Percentiles rank a stretch among this genome's conserved stretches.
These are phyloP conservation scores for Pythium scleroteichum DNA, from an alignment of 352 stramenopile species.

Conservation along the genomic window DNA sequence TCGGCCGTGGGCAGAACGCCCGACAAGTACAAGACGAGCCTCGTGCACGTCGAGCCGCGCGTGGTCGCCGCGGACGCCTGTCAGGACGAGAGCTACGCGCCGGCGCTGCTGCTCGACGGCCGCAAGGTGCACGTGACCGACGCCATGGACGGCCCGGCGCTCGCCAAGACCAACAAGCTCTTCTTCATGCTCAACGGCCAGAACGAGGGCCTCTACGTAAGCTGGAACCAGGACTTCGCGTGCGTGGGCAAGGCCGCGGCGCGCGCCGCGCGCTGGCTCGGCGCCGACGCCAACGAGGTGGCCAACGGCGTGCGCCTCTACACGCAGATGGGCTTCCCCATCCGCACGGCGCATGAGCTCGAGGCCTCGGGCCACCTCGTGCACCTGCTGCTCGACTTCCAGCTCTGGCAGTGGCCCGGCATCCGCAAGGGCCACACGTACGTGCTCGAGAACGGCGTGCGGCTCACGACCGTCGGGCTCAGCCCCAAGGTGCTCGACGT, in stretches of 20 bases:
- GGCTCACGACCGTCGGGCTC: slow-evolving; percentile 67
- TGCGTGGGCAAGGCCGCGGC: slow-evolving; percentile 50
- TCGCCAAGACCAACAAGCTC: slow-evolving; percentile 43
- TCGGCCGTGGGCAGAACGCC: slow-evolving; percentile 25
- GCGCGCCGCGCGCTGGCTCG: slow-evolving; percentile 54
- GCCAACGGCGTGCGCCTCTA: slow-evolving; percentile 74
- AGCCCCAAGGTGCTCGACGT: slow-evolving; percentile 79
- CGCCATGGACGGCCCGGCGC: slow-evolving; percentile 44
- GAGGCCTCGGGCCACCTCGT: slow-evolving; percentile 55
- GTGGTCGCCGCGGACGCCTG: slow-evolving; percentile 42
- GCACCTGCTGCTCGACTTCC: slow-evolving; percentile 80
- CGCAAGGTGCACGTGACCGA: slow-evolving; percentile 47
- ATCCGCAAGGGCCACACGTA: slow-evolving; percentile 80
- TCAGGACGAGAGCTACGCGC: slow-evolving; percentile 35
- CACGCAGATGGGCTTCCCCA: slow-evolving; percentile 62
- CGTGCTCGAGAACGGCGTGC: slow-evolving; percentile 65
- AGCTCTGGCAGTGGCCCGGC: slow-evolving; percentile 79
- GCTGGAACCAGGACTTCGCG: slow-evolving; percentile 73
- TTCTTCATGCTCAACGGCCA: slow-evolving; percentile 87
- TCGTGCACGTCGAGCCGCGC: slow-evolving; percentile 46
- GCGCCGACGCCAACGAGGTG: slow-evolving; percentile 65
- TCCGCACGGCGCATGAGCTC: slow-evolving; percentile 52
- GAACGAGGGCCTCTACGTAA: slow-evolving; percentile 79
- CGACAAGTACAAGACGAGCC: slow-evolving; percentile 65
- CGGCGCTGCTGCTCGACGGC: slow-evolving; percentile 38